Conservation (phyloP, 306 rosid genomes). For the Betula pendula region DNA sequence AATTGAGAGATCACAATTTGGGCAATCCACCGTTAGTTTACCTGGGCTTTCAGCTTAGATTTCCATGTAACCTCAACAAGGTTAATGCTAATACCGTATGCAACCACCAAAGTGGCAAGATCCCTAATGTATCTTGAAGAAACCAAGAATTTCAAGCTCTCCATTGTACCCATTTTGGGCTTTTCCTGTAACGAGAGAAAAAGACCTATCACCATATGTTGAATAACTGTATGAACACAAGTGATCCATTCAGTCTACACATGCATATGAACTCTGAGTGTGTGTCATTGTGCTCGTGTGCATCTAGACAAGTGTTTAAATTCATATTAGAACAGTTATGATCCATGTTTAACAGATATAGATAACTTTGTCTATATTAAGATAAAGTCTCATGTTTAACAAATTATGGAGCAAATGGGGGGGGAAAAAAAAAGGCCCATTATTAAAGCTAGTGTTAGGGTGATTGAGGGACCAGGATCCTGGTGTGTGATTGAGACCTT, state of each 20-base stretch:
- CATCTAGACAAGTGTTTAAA: too few species aligned
- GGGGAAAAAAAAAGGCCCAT: background rate
- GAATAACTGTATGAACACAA: background rate
- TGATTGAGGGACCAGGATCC: too few species aligned
- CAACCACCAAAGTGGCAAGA: slow-evolving; percentile 97
- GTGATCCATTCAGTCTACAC: background rate
- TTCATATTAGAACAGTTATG: too few species aligned
- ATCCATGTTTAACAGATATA: too few species aligned
- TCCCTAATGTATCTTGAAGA: slow-evolving; percentile 89
- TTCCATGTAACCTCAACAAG: slow-evolving; percentile 98
- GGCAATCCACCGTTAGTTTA: slow-evolving; percentile 29
- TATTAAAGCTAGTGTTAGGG: too few species aligned
- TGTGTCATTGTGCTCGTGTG: too few species aligned
- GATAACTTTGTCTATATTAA: too few species aligned
- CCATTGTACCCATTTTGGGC: slow-evolving; percentile 94
- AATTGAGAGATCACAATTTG: slow-evolving; percentile 14
- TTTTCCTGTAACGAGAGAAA: slow-evolving; percentile 58
- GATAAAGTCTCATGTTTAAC: too few species aligned
- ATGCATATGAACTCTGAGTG: too few species aligned
- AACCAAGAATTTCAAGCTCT: slow-evolving; percentile 97
- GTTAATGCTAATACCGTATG: slow-evolving; percentile 90
- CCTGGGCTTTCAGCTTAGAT: slow-evolving; percentile 99
- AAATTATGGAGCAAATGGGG: too few species aligned
- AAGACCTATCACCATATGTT: slow-evolving; percentile 11
- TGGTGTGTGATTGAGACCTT: too few species aligned